Percentiles rank a stretch among this genome's conserved stretches.
phyloP scores from a whole-genome alignment of 129 eudicot species.

The sunflower (Helianthus annuus) region HanXRQr2.0-SUNRISE NC_035443.2:91185217-91185716 shows the following conservation, averaged over 20 bases:
- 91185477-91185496: neutral
- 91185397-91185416: constrained; percentile 86
- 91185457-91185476: neutral
- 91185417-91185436: constrained; percentile 51
- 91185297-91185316: constrained; percentile 8
- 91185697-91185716: neutral
- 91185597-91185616: neutral
- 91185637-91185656: constrained; percentile 2
- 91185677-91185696: neutral
- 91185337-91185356: constrained; percentile 44
- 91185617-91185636: neutral
- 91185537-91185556: neutral
- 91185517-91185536: constrained; percentile 1
- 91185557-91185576: neutral
- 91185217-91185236: neutral
- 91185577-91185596: too few species aligned
- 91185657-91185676: neutral
- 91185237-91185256: neutral
- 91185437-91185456: neutral
- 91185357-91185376: constrained; percentile 64
- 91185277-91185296: neutral
- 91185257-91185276: neutral
- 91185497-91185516: neutral
- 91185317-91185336: constrained; percentile 33
- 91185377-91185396: constrained; percentile 87